Evolutionary conservation across 2,329 filamentous ascomycete species (phyloP).

Genomic region (Claviceps lovelessii): DNA sequence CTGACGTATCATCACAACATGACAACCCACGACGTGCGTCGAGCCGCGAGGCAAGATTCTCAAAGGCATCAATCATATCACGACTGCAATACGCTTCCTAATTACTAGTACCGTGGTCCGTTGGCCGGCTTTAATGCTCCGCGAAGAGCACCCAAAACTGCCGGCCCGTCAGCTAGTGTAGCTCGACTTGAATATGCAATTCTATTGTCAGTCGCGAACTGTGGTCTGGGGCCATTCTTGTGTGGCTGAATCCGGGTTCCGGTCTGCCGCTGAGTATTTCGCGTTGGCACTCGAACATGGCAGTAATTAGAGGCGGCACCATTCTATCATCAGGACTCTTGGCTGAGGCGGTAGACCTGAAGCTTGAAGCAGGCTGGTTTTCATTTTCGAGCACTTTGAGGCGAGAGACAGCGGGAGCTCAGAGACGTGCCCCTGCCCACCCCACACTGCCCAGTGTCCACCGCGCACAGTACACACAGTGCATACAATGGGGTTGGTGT

Average conservation of each 20-base stretch:
- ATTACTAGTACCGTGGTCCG: no score
- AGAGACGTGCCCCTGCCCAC: no score
- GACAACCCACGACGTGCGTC: background rate
- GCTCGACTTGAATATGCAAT: background rate
- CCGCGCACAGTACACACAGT: background rate
- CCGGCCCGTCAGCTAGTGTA: background rate
- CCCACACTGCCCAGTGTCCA: no score
- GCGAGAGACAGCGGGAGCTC: background rate
- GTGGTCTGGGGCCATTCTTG: background rate
- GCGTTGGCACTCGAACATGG: background rate
- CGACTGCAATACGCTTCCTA: background rate
- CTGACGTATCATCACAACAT: background rate
- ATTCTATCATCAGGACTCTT: background rate
- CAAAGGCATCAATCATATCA: background rate
- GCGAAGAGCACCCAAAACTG: background rate
- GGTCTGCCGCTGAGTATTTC: background rate
- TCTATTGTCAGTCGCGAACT: background rate
- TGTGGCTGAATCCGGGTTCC: background rate
- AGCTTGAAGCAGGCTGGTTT: background rate
- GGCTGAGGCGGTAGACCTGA: background rate
- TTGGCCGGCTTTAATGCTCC: background rate
- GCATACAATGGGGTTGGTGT: slow-evolving; percentile 4
- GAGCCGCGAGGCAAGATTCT: background rate
- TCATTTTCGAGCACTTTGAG: background rate
- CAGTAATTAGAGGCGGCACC: background rate